Percentiles rank a stretch among this genome's conserved stretches.
Conservation (phyloP, 805 yeast species). For the Suhomyces sp. region DNA sequence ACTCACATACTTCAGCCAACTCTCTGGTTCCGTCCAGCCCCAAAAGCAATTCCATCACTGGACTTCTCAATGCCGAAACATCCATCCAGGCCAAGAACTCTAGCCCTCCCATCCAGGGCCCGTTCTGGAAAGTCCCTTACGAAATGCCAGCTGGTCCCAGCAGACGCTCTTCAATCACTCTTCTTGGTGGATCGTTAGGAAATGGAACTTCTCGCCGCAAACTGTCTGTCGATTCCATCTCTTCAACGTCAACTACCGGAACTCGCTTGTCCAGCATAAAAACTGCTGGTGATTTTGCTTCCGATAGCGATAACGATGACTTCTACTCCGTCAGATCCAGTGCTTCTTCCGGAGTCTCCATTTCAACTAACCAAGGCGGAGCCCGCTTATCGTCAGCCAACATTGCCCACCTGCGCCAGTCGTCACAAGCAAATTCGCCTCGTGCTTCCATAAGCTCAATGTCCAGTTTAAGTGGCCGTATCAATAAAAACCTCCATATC, state of each 20-base stretch:
- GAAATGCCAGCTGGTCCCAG: constrained; percentile 43
- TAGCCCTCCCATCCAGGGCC: constrained; percentile 37
- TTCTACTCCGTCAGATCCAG: constrained; percentile 25
- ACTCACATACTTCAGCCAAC: neutral
- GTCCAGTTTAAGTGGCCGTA: constrained; percentile 30
- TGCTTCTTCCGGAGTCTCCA: constrained; percentile 12
- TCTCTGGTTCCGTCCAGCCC: constrained; percentile 8
- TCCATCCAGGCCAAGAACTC: constrained; percentile 12
- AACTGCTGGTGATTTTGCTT: constrained; percentile 22
- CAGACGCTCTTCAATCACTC: constrained; percentile 15
- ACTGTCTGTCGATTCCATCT: constrained; percentile 49
- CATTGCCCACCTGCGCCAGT: constrained; percentile 7
- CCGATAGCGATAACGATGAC: constrained; percentile 34
- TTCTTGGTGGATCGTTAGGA: constrained; percentile 7
- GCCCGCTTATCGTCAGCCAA: neutral
- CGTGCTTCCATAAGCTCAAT: constrained; percentile 32
- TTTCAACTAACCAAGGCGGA: neutral
- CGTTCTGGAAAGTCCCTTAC: constrained; percentile 63
- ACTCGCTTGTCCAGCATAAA: constrained; percentile 32
- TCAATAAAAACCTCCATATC: constrained; percentile 17
- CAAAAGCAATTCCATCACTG: constrained; percentile 9
- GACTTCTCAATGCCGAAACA: constrained; percentile 5
- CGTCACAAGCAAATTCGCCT: constrained; percentile 25
- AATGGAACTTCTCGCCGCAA: constrained; percentile 25
- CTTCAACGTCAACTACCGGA: constrained; percentile 45